A percentile compares a stretch with the other conserved stretches of the same genome.
phyloP scores from a whole-genome alignment of 352 stramenopile species.

The Globisporangium recalcitrans region DNA sequence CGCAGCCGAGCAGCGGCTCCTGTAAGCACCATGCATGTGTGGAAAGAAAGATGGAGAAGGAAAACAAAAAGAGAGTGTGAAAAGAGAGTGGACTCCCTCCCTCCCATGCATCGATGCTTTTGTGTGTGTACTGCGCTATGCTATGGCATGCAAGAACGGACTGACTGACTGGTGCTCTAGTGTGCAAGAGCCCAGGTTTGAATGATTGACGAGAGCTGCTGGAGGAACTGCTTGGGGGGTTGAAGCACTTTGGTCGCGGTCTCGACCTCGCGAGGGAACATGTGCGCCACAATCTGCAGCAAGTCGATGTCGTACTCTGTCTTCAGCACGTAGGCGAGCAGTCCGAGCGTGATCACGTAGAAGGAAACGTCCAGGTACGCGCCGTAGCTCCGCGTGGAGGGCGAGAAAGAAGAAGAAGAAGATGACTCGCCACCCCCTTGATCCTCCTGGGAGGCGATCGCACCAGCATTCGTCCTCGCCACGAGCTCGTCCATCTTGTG shows the following conservation, averaged over 20 bases:
- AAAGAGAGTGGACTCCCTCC: background rate
- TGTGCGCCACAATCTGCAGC: slow-evolving; percentile 26
- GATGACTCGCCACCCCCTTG: background rate
- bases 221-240: slow-evolving; percentile 11
- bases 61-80: too few relatives aligned
- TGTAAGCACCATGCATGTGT: slow-evolving; percentile 21
- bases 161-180: background rate
- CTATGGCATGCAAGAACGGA: too few relatives aligned
- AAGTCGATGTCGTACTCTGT: slow-evolving; percentile 56
- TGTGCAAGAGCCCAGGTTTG: background rate
- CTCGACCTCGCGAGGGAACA: slow-evolving; percentile 48
- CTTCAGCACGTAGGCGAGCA: slow-evolving; percentile 42
- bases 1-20: slow-evolving; percentile 70
- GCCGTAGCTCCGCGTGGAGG: slow-evolving; percentile 23
- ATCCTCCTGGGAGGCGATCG: slow-evolving; percentile 11
- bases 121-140: background rate
- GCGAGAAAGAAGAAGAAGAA: slow-evolving; percentile 6
- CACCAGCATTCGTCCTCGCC: slow-evolving; percentile 29
- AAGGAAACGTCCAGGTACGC: slow-evolving; percentile 42
- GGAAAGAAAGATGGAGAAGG: background rate
- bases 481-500: slow-evolving; percentile 37
- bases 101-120: too few relatives aligned
- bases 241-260: slow-evolving; percentile 29
- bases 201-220: too few relatives aligned
- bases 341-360: slow-evolving; percentile 26